phyloP scores from a whole-genome alignment of 352 stramenopile species.

The Phytophthora idaei region DNA sequence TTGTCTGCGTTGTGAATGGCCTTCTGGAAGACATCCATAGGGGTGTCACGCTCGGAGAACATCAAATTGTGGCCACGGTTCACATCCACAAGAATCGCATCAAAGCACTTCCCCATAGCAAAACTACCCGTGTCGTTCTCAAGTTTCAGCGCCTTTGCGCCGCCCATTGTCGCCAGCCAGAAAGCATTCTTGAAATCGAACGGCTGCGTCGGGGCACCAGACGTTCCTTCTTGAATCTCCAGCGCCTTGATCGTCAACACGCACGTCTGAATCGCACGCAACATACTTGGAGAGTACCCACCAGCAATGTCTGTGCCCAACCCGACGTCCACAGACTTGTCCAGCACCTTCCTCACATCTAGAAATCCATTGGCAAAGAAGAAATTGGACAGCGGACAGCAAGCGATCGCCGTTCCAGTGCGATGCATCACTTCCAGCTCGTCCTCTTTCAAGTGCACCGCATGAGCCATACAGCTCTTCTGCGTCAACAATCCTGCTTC shows the following conservation, averaged over 20 bases:
- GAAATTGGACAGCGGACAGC: slow-evolving; percentile 93
- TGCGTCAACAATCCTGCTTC: slow-evolving; percentile 65
- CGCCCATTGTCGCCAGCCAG: slow-evolving; percentile 88
- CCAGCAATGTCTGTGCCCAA: slow-evolving; percentile 92
- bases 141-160: slow-evolving; percentile 73
- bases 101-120: slow-evolving; percentile 78
- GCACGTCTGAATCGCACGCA: slow-evolving; percentile 81
- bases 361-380: slow-evolving; percentile 84
- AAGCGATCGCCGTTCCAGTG: slow-evolving; percentile 73
- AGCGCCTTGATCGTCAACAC: slow-evolving; percentile 76
- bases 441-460: slow-evolving; percentile 69
- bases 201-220: slow-evolving; percentile 5
- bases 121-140: slow-evolving; percentile 82
- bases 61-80: slow-evolving; percentile 52
- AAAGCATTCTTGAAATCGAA: slow-evolving; percentile 88
- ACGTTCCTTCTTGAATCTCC: slow-evolving; percentile 47
- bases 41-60: slow-evolving; percentile 46
- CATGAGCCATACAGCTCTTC: slow-evolving; percentile 87
- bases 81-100: slow-evolving; percentile 84
- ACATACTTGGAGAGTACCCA: slow-evolving; percentile 90
- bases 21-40: slow-evolving; percentile 80
- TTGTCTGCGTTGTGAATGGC: slow-evolving; percentile 86
- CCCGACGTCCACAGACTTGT: slow-evolving; percentile 52
- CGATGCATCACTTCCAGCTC: slow-evolving; percentile 65
- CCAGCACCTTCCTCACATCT: slow-evolving; percentile 58